Evolutionary conservation across 116 monocot species (phyloP), one percentile per base, ranked within the genome.

Genomic region (Phalaenopsis hybrid): DNA sequence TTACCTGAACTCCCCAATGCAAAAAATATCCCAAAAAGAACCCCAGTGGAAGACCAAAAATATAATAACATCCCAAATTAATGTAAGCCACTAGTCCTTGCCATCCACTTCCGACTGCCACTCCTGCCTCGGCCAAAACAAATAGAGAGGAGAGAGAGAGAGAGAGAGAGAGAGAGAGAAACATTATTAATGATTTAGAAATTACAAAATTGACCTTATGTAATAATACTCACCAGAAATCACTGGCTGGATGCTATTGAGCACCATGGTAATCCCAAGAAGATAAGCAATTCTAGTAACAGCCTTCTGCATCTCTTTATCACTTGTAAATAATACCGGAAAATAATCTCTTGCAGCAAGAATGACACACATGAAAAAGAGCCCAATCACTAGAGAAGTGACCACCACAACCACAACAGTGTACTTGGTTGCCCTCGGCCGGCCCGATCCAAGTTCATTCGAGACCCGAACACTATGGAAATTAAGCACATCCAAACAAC

Each of bases 81-180:
- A 96, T 88, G 77, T 96, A 94, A 46, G 96, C 94, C 20, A 96
- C 92, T 18, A 94, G 75, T 20, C 78, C 86, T 80, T 96, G 96
- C 94, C 94, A 96, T 77, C 96, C 96, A 44, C 89, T 92, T 58
- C 94, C 96, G 21, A 94, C 72, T 37, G 94, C 92, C 33, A 92
- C 96, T 23, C 95, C 95, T 92, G 84, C 33, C 13, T 16, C 16
- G 17, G 15, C 4, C 55, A 55, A 55, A 55, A 55, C 55, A 55
- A 55, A 13, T 15, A 55, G 17, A 55, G 1, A 10, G 10, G 12
- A 51, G 52, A 52, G 10, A 52, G 52, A 52, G 52, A 52, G 10
- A 52, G 13, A 52, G 16, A 52, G 52, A 52, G 52, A 52, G 12
- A 16, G 52, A 12, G 52, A 52, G 52, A 52, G 49, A 8, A 1